phyloP scores from a whole-genome alignment of 371 early-diverging fungal genomes.

The Mortierella sp. region DNA sequence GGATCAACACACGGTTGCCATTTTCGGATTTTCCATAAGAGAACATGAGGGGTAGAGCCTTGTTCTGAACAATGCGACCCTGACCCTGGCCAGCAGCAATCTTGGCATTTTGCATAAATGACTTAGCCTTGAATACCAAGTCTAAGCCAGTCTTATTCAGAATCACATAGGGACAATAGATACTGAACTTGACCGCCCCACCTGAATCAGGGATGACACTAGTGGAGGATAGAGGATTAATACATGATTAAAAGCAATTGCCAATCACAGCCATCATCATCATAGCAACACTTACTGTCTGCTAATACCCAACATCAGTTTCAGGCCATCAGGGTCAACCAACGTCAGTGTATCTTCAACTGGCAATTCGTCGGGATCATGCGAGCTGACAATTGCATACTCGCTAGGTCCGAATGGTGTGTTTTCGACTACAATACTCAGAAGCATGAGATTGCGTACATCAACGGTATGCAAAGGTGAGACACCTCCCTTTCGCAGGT shows the following conservation, averaged over 20 bases:
- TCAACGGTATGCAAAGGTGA: conserved; percentile 90
- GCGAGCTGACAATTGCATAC: conserved; percentile 87
- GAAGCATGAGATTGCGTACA: conserved; percentile 82
- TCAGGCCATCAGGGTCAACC: conserved; percentile 72
- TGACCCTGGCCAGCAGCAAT: conserved; percentile 76
- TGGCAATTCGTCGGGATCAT: conserved; percentile 75
- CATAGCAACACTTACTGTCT: conserved; percentile 62
- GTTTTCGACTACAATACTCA: conserved; percentile 83
- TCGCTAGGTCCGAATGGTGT: conserved; percentile 83
- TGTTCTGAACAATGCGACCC: conserved; percentile 51
- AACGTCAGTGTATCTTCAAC: conserved; percentile 80
- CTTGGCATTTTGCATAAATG: conserved; percentile 80
- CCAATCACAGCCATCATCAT: neutral
- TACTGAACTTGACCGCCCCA: conserved; percentile 74
- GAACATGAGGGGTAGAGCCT: conserved; percentile 91
- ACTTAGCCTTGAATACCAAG: conserved; percentile 83
- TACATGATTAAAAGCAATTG: neutral
- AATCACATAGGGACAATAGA: conserved; percentile 84
- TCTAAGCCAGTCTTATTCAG: conserved; percentile 93
- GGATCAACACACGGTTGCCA: conserved; percentile 85
- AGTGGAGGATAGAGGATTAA: neutral
- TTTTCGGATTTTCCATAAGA: conserved; percentile 90
- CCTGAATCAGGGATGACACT: conserved; percentile 75
- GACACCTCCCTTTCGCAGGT: conserved; percentile 77
- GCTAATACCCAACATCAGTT: conserved; percentile 78